Conservation (phyloP, 352 stramenopile genomes). For the Saprolegnia diclina region DNA sequence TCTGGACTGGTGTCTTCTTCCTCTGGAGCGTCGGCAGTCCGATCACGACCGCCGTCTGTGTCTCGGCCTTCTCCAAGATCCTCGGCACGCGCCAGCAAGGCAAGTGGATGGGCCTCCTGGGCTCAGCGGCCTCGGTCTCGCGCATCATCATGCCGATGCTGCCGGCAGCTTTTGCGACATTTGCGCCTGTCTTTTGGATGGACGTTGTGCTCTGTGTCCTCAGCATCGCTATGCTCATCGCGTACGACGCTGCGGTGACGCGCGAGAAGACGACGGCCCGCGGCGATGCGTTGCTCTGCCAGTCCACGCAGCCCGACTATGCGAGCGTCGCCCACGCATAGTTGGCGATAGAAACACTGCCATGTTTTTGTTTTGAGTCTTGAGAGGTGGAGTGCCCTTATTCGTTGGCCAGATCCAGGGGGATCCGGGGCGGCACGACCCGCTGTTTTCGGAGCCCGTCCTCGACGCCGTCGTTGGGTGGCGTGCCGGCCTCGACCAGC, state of each 20-base stretch:
- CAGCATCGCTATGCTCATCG: constrained; percentile 38
- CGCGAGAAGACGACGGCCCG: not conserved
- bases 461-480: not conserved
- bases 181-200: constrained; percentile 30
- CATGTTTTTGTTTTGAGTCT: too few species aligned
- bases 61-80: constrained; percentile 54
- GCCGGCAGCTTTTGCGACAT: constrained; percentile 38
- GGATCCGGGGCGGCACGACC: not conserved
- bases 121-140: constrained; percentile 46
- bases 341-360: not conserved
- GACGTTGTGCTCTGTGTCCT: constrained; percentile 35
- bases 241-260: constrained; percentile 21
- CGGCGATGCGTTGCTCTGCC: not conserved
- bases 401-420: not conserved
- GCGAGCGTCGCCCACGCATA: not conserved
- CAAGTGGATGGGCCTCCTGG: constrained; percentile 54
- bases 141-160: constrained; percentile 56
- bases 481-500: not conserved
- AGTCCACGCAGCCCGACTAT: not conserved
- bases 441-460: not conserved
- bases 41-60: constrained; percentile 45
- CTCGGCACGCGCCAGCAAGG: constrained; percentile 48
- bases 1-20: constrained; percentile 30
- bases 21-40: constrained; percentile 62
- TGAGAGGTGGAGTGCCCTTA: too few species aligned